A percentile compares a stretch with the other conserved stretches of the same genome.
These are phyloP conservation scores for Eutrema yunnanense DNA, from an alignment of 345 rosid genomes.

Conservation along the genomic window DNA sequence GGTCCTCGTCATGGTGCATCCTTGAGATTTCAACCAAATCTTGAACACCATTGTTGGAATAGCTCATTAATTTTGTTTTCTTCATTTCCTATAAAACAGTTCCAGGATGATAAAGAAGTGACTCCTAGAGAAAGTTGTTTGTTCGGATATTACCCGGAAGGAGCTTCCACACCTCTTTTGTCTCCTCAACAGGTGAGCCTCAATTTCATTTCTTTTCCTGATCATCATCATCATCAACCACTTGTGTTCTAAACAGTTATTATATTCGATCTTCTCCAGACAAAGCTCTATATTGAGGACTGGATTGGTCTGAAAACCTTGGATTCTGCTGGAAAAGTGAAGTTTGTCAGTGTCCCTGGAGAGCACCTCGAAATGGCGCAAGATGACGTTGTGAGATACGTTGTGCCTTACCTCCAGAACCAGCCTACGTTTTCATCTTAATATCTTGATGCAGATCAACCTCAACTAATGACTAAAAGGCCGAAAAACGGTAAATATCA, in stretches of 20 bases:
- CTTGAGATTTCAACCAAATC: background rate
- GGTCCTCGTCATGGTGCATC: conserved; percentile 77
- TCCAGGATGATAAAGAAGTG: conserved; percentile 56
- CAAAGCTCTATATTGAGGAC: conserved; percentile 71
- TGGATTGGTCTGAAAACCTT: conserved; percentile 78
- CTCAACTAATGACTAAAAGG: no score
- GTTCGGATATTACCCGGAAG: conserved; percentile 88
- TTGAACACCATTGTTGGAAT: background rate
- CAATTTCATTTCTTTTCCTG: background rate
- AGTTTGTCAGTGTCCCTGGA: conserved; percentile 56
- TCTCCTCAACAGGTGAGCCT: conserved; percentile 47
- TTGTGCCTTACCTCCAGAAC: conserved; percentile 51
- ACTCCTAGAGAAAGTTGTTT: conserved; percentile 82
- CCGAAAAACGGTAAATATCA: no score
- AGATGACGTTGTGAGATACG: conserved; percentile 44
- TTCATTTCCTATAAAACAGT: conserved; percentile 41
- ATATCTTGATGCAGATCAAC: no score
- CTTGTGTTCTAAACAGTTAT: background rate
- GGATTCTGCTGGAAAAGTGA: conserved; percentile 61
- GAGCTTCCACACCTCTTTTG: conserved; percentile 53
- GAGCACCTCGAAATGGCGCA: conserved; percentile 58
- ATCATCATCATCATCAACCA: background rate
- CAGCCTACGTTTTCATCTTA: background rate
- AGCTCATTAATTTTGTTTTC: background rate
- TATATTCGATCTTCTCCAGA: conserved; percentile 34